phyloP scores from a whole-genome alignment of 2,329 filamentous ascomycete genomes.

The Beauveria australis region DNA sequence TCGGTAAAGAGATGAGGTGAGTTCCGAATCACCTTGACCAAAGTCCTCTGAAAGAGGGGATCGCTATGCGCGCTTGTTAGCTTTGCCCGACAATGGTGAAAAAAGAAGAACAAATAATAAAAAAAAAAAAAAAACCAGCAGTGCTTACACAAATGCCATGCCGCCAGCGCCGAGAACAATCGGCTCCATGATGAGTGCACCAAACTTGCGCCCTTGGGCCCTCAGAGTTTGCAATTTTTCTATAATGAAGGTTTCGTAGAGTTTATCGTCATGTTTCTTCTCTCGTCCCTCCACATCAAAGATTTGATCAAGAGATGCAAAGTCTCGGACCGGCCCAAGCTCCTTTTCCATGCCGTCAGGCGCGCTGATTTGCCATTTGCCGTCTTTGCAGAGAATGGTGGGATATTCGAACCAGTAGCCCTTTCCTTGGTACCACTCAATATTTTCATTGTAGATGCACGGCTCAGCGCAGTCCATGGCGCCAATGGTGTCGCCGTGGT shows the following conservation, averaged over 20 bases:
- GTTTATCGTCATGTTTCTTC: constrained; percentile 32
- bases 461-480: constrained; percentile 82
- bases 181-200: constrained; percentile 72
- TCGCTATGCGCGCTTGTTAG: constrained; percentile 44
- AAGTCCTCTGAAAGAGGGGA: constrained; percentile 68
- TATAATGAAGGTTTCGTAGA: constrained; percentile 54
- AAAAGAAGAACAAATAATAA: too few species aligned
- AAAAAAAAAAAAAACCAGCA: too few species aligned
- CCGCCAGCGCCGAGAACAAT: constrained; percentile 74
- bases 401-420: constrained; percentile 80
- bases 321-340: constrained; percentile 35
- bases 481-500: constrained; percentile 82
- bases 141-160: constrained; percentile 66
- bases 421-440: constrained; percentile 76
- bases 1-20: constrained; percentile 47
- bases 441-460: constrained; percentile 68
- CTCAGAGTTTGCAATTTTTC: constrained; percentile 43
- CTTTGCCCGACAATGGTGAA: neutral
- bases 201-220: constrained; percentile 56
- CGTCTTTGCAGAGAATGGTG: constrained; percentile 56
- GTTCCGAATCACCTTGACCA: constrained; percentile 58
- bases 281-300: constrained; percentile 50
- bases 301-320: constrained; percentile 43
- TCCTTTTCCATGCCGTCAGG: constrained; percentile 39
- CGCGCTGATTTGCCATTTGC: constrained; percentile 56